Evolutionary conservation across 176 grass and related monocot genomes (phyloP).

Genomic region (Oryza brachyantha): DNA sequence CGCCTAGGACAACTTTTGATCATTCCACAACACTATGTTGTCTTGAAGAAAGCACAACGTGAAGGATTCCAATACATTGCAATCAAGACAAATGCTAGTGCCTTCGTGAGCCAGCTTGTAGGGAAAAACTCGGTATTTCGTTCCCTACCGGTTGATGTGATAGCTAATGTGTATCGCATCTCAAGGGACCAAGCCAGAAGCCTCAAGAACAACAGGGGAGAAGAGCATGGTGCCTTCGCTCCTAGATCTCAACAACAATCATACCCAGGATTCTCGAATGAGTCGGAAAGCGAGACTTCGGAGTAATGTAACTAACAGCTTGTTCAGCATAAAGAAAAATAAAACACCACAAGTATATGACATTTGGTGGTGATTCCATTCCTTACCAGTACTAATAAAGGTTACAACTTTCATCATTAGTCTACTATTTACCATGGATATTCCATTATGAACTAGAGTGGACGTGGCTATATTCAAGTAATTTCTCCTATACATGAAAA

Average conservation of each 20-base stretch:
- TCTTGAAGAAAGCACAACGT: neutral
- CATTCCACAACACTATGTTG: neutral
- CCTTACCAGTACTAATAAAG: neutral
- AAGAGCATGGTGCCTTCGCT: conserved; percentile 18
- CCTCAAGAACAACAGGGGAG: conserved; percentile 34
- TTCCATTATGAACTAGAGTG: neutral
- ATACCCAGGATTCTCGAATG: neutral
- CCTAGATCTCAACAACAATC: neutral
- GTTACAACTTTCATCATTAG: neutral
- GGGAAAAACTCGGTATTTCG: neutral
- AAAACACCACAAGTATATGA: neutral
- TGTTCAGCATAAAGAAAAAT: neutral
- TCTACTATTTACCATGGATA: neutral
- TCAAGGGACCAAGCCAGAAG: neutral
- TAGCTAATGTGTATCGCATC: neutral
- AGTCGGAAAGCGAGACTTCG: neutral
- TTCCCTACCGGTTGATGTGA: neutral
- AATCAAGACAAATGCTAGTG: neutral
- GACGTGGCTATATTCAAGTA: neutral
- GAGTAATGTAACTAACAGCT: neutral
- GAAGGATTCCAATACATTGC: neutral
- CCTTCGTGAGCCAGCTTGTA: neutral
- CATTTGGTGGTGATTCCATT: neutral
- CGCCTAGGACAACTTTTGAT: neutral
- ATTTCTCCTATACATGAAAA: neutral